Evolutionary conservation across 352 stramenopile species (phyloP).

Genomic region (Aphanomyces cochlioides): DNA sequence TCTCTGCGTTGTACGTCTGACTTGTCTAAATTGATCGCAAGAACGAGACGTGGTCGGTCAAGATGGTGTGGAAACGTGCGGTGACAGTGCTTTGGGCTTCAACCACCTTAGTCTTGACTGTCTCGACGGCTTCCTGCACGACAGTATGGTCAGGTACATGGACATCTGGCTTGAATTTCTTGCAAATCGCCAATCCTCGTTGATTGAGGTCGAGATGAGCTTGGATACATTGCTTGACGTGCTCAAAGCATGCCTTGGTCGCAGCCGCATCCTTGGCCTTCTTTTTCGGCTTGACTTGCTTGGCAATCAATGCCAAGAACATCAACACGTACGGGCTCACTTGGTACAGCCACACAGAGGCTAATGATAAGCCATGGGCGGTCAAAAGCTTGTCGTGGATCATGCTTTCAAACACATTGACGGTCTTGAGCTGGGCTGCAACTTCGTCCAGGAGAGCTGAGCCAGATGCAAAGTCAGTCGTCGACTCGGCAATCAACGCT

Average conservation of each 20-base stretch:
- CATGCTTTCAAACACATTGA: slow-evolving; percentile 25
- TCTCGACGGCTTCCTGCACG: neutral
- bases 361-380: slow-evolving; percentile 47
- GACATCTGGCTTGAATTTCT: slow-evolving; percentile 9
- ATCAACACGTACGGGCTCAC: slow-evolving; percentile 53
- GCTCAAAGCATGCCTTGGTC: slow-evolving; percentile 2
- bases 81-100: neutral
- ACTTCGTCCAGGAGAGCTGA: neutral
- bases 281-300: slow-evolving; percentile 50
- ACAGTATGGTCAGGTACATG: neutral
- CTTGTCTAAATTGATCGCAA: slow-evolving; percentile 17
- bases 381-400: slow-evolving; percentile 38
- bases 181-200: neutral
- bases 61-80: neutral
- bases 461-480: neutral
- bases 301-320: slow-evolving; percentile 43
- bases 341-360: slow-evolving; percentile 56
- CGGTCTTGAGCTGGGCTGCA: neutral
- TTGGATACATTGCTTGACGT: neutral
- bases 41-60: slow-evolving; percentile 19
- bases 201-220: slow-evolving; percentile 1
- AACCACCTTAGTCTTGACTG: slow-evolving; percentile 20
- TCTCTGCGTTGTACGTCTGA: neutral
- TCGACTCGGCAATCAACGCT: neutral
- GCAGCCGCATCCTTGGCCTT: slow-evolving; percentile 42